phyloP scores from a whole-genome alignment of 1,284 basidiomycete species.

The Filobasidium uniguttulatum region DNA sequence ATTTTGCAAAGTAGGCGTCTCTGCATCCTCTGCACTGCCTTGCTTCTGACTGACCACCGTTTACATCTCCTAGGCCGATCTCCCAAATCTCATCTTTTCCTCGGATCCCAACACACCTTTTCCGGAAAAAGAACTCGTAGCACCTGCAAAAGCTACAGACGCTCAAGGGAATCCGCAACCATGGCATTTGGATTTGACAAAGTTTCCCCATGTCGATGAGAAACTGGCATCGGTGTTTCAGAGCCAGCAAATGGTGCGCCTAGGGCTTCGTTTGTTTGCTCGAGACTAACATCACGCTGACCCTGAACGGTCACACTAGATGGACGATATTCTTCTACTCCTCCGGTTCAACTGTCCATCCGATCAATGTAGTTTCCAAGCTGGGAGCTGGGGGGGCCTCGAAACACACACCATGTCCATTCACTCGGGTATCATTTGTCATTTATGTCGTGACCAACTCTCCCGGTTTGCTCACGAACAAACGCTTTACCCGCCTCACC shows the following conservation, averaged over 20 bases:
- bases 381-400: slow-evolving; percentile 75
- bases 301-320: slow-evolving; percentile 34
- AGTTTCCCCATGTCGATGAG: slow-evolving; percentile 51
- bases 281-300: not conserved
- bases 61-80: slow-evolving; percentile 47
- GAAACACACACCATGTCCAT: slow-evolving; percentile 44
- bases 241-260: slow-evolving; percentile 57
- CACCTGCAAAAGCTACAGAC: too few species aligned
- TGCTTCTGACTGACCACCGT: not conserved
- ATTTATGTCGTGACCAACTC: slow-evolving; percentile 76
- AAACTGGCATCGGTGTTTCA: slow-evolving; percentile 77
- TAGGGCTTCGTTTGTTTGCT: not conserved
- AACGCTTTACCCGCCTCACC: slow-evolving; percentile 57
- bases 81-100: slow-evolving; percentile 71
- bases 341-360: slow-evolving; percentile 79
- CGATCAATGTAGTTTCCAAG: slow-evolving; percentile 64
- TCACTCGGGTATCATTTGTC: slow-evolving; percentile 71
- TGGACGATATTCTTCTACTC: slow-evolving; percentile 84
- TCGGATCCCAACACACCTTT: slow-evolving; percentile 51
- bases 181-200: slow-evolving; percentile 27
- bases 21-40: not conserved
- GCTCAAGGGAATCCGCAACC: slow-evolving; percentile 26
- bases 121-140: slow-evolving; percentile 43
- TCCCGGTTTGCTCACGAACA: slow-evolving; percentile 97
- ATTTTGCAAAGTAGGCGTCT: slow-evolving; percentile 64